Percentiles rank a stretch among this genome's conserved stretches.
phyloP scores from a whole-genome alignment of 2,329 filamentous ascomycete genomes.

The Immersiporthe knoxdaviesiana region DNA sequence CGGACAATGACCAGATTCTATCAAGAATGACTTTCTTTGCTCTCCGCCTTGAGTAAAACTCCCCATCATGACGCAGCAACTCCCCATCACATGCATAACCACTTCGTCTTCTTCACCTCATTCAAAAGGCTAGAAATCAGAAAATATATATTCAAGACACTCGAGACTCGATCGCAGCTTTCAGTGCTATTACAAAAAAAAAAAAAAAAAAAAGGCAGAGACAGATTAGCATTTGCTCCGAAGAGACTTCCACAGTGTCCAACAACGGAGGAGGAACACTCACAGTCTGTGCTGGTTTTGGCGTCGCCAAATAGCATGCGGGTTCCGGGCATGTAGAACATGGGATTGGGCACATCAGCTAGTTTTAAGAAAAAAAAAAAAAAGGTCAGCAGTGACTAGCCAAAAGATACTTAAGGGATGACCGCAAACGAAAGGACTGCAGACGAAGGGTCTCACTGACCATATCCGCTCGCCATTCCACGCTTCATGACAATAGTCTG shows the following conservation, averaged over 20 bases:
- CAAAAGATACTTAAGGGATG: background rate
- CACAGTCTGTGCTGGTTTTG: constrained; percentile 79
- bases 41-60: background rate
- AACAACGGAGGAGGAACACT: constrained; percentile 36
- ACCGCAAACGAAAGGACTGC: too few species aligned
- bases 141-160: background rate
- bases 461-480: constrained; percentile 85
- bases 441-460: constrained; percentile 52
- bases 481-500: constrained; percentile 93
- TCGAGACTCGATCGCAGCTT: constrained; percentile 43
- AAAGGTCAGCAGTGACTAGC: constrained; percentile 15
- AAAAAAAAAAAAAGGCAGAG: background rate
- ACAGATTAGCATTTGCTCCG: constrained; percentile 33
- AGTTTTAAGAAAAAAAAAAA: background rate
- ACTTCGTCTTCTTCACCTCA: background rate
- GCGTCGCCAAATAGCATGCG: constrained; percentile 94
- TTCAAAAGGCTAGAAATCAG: background rate
- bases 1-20: background rate
- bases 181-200: constrained; percentile 41
- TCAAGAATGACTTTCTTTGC: background rate
- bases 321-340: constrained; percentile 90
- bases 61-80: background rate
- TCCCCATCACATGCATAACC: background rate
- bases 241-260: background rate
- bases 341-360: constrained; percentile 89